phyloP scores from a whole-genome alignment of 148 eudicot genomes.

The Arbutus unedo region DNA sequence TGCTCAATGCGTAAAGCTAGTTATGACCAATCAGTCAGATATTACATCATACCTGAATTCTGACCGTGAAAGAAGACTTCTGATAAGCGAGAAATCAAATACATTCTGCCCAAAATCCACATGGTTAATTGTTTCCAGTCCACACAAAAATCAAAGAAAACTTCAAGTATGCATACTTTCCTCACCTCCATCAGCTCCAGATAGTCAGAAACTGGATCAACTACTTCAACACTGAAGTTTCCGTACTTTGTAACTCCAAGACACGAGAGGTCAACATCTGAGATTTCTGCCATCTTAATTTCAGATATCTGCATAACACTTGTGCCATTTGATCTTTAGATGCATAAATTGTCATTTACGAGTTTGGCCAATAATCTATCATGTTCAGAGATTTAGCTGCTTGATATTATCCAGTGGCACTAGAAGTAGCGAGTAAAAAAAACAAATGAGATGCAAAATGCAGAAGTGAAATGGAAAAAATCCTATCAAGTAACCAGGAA shows the following conservation, averaged over 20 bases:
- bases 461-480: background rate
- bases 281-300: conserved; percentile 83
- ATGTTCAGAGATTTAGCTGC: background rate
- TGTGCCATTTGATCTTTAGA: conserved; percentile 18
- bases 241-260: conserved; percentile 72
- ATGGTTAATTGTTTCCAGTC: conserved; percentile 4
- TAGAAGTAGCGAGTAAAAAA: background rate
- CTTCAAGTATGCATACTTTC: conserved; percentile 7
- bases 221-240: conserved; percentile 80
- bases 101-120: conserved; percentile 59
- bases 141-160: background rate
- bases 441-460: background rate
- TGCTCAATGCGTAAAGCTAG: background rate
- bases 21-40: background rate
- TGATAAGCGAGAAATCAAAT: conserved; percentile 87
- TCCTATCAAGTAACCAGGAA: background rate
- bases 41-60: conserved; percentile 71
- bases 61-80: conserved; percentile 63
- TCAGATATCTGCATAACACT: conserved; percentile 75
- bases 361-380: background rate
- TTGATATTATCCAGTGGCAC: background rate
- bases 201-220: conserved; percentile 94
- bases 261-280: conserved; percentile 77
- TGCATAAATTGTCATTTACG: background rate
- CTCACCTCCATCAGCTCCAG: conserved; percentile 91